Base-by-base conservation (phyloP, 805 yeast genomes). In the Starmerella asiatica region DNA sequence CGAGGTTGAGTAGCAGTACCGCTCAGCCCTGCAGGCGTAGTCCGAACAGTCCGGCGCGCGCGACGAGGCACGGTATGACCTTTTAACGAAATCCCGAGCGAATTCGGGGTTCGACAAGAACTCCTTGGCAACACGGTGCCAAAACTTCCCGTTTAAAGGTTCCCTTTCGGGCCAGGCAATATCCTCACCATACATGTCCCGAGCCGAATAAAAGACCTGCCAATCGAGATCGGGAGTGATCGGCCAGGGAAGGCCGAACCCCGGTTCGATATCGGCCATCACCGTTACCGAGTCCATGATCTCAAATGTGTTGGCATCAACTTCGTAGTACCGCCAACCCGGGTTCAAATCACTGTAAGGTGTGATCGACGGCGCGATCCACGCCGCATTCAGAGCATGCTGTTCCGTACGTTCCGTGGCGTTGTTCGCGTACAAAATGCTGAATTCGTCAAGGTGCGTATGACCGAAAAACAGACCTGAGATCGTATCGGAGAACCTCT, bases 391-490 rank as follows among this genome's bases (percentile, higher is more conserved):
- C 26, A 76, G 48, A 4, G 71, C 75, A 27, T 61, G 60, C 4
- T 63, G 69, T 27, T 63, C 63, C 19, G 64, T 58, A 39, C 64
- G 62, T 43, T 57, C 59, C n/a, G 60, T 51, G 21, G 68, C 70
- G 49, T 67, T 67, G 19, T 67, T 59, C 3, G 68, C 68, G 51
- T 76, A 76, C 34, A 74, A 58, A 5, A 78, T 60, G 39, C 70
- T 66, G 62, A 77, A 77, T 56, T 76, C 79, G 57, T 78, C 86
- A 47, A 63, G 61, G 51, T 78, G 85, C 4, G 81, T 75, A 52
- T 76, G 82, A 20, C 85, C 86, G 54, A 69, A 76, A 63, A 78
- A 78, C 23, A 75, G 62, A 34, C 70, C 78, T 7, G 83, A 79
- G 55, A 78, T 73, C 9, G 79, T 74, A 51, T 68, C 67, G 24